Conservation (phyloP, 305 asterid species). For the Plantago rigida region DNA sequence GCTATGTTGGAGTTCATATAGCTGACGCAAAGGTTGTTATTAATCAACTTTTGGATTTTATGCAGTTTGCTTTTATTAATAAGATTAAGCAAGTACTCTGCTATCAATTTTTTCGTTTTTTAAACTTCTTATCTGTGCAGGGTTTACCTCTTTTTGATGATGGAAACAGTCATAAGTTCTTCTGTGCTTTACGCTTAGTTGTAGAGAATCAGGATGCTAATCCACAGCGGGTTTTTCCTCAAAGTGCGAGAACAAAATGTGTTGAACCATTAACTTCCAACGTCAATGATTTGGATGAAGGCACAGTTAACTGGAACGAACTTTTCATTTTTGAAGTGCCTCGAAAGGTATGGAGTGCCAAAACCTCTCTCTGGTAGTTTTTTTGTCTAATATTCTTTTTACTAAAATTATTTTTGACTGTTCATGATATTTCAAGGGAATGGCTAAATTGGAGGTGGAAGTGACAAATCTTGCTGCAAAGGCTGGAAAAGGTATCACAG, state of each 20-base stretch:
- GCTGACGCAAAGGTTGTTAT: constrained; percentile 77
- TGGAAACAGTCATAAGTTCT: constrained; percentile 82
- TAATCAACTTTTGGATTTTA: constrained; percentile 7
- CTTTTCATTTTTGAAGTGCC: constrained; percentile 98
- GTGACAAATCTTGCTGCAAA: constrained; percentile 98
- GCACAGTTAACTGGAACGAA: constrained; percentile 89
- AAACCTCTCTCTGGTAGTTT: not conserved
- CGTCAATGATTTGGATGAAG: constrained; percentile 51
- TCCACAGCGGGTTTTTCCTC: constrained; percentile 92
- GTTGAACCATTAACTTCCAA: constrained; percentile 58
- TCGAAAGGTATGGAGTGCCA: constrained; percentile 47
- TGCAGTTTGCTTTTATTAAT: constrained; percentile 5
- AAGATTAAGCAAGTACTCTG: not conserved
- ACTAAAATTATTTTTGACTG: constrained; percentile 2
- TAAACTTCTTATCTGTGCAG: constrained; percentile 38
- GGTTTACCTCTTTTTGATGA: constrained; percentile 86
- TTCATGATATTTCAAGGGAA: constrained; percentile 44
- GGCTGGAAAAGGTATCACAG: constrained; percentile 89
- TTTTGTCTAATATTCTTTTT: constrained; percentile 11
- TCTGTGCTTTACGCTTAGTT: constrained; percentile 94
- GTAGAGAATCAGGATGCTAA: constrained; percentile 83
- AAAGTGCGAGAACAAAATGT: constrained; percentile 98
- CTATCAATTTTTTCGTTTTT: constrained; percentile 1
- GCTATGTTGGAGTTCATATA: constrained; percentile 76
- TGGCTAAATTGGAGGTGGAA: constrained; percentile 94